Evolutionary conservation across 148 eudicot genomes (phyloP).

Genomic region (Pouteria glomerata): DNA sequence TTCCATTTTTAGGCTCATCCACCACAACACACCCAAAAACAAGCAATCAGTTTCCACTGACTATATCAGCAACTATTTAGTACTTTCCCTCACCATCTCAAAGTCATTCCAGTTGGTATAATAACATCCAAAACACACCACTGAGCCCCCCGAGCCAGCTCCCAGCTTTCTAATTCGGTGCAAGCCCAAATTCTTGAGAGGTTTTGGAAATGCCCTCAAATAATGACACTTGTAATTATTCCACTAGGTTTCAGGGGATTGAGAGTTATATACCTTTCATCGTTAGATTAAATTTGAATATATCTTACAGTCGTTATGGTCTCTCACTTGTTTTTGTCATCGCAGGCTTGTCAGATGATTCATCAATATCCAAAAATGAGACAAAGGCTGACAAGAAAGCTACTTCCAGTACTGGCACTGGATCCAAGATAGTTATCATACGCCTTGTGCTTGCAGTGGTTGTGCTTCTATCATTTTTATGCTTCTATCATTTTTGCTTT

Average conservation of each 20-base stretch:
- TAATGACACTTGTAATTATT: background rate
- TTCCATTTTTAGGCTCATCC: background rate
- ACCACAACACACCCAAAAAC: constrained; percentile 1
- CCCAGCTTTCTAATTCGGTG: background rate
- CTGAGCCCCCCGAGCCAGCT: background rate
- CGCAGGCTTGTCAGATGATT: constrained; percentile 57
- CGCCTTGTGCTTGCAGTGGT: constrained; percentile 43
- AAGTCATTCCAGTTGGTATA: background rate
- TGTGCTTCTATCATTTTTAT: too few species aligned
- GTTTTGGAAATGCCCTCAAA: too few species aligned
- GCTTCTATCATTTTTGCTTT: constrained; percentile 57
- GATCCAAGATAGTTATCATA: constrained; percentile 48
- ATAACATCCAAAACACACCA: background rate
- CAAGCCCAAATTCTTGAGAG: too few species aligned
- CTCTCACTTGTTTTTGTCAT: background rate
- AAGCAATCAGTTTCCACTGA: background rate
- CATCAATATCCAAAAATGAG: constrained; percentile 32
- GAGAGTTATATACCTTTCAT: background rate
- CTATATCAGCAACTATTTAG: background rate
- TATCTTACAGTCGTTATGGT: background rate
- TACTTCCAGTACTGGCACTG: constrained; percentile 35
- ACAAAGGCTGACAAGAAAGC: constrained; percentile 19
- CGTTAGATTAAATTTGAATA: background rate
- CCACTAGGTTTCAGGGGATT: too few species aligned
- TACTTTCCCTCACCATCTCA: background rate